phyloP scores from a whole-genome alignment of 495 filamentous ascomycete genomes.

The Coniosporium apollinis region DNA sequence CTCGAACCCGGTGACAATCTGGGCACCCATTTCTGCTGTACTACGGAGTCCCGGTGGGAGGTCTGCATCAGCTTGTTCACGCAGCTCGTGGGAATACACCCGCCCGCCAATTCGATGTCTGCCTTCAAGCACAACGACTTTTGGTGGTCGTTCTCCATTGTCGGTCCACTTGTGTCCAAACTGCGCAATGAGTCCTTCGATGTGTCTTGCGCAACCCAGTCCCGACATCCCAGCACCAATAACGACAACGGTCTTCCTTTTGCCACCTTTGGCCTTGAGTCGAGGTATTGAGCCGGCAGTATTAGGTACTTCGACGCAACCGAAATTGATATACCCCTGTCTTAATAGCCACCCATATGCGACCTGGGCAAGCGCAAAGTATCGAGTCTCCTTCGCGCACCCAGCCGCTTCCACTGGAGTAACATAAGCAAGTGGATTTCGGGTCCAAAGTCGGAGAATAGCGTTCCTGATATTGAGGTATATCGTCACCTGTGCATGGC shows the following conservation, averaged over 20 bases:
- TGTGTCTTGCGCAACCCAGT: slow-evolving; percentile 77
- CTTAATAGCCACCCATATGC: slow-evolving; percentile 87
- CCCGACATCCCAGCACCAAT: slow-evolving; percentile 92
- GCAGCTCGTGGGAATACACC: slow-evolving; percentile 80
- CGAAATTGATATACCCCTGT: slow-evolving; percentile 92
- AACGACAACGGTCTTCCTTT: slow-evolving; percentile 56
- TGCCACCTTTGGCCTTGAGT: slow-evolving; percentile 26
- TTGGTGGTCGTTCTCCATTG: slow-evolving; percentile 45
- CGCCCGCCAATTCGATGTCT: slow-evolving; percentile 79
- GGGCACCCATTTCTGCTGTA: slow-evolving; percentile 90
- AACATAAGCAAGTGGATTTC: slow-evolving; percentile 77
- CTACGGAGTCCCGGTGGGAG: slow-evolving; percentile 38
- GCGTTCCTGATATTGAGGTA: slow-evolving; percentile 96
- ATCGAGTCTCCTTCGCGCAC: slow-evolving; percentile 79
- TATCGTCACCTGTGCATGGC: slow-evolving; percentile 76
- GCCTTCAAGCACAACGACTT: slow-evolving; percentile 73
- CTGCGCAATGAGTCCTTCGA: slow-evolving; percentile 69
- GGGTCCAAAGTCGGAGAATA: slow-evolving; percentile 77
- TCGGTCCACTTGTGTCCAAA: slow-evolving; percentile 47
- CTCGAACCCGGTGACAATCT: slow-evolving; percentile 95
- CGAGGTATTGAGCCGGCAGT: slow-evolving; percentile 17
- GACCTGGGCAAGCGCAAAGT: slow-evolving; percentile 75
- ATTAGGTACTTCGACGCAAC: slow-evolving; percentile 57
- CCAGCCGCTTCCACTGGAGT: slow-evolving; percentile 78
- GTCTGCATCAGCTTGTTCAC: slow-evolving; percentile 34